Evolutionary conservation across 2,329 filamentous ascomycete genomes (phyloP).

Genomic region (Aspergillus arachidicola): DNA sequence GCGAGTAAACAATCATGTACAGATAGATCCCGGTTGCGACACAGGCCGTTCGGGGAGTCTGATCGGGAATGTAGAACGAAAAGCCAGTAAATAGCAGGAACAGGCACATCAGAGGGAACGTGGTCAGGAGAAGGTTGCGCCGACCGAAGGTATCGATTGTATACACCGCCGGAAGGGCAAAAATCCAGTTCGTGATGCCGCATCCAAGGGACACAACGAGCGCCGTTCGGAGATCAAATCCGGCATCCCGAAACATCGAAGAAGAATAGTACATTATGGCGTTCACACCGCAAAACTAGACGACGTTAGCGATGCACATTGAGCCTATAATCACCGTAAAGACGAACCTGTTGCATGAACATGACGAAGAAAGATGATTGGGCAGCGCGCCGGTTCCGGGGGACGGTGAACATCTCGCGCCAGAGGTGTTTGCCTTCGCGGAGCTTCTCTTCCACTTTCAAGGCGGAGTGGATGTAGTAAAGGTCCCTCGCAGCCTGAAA

Average conservation of each 20-base stretch:
- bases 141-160: slow-evolving; percentile 71
- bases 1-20: slow-evolving; percentile 51
- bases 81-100: slow-evolving; percentile 57
- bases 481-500: slow-evolving; percentile 49
- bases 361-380: slow-evolving; percentile 65
- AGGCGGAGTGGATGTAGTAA: slow-evolving; percentile 55
- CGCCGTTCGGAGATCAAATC: slow-evolving; percentile 52
- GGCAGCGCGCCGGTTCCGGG: slow-evolving; percentile 64
- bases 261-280: slow-evolving; percentile 65
- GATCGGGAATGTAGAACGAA: slow-evolving; percentile 53
- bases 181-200: slow-evolving; percentile 66
- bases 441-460: slow-evolving; percentile 60
- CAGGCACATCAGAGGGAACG: slow-evolving; percentile 65
- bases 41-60: slow-evolving; percentile 41
- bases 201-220: slow-evolving; percentile 62
- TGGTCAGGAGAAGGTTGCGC: slow-evolving; percentile 63
- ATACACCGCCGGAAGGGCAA: slow-evolving; percentile 64
- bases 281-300: slow-evolving; percentile 53
- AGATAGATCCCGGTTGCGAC: slow-evolving; percentile 49
- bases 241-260: slow-evolving; percentile 27
- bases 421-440: slow-evolving; percentile 52
- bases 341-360: slow-evolving; percentile 64
- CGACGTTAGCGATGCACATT: not conserved
- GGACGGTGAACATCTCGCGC: slow-evolving; percentile 59
- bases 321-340: not conserved